Base-by-base conservation (phyloP, 1,139 yeast genomes). In the Martiniozyma asiatica region DNA sequence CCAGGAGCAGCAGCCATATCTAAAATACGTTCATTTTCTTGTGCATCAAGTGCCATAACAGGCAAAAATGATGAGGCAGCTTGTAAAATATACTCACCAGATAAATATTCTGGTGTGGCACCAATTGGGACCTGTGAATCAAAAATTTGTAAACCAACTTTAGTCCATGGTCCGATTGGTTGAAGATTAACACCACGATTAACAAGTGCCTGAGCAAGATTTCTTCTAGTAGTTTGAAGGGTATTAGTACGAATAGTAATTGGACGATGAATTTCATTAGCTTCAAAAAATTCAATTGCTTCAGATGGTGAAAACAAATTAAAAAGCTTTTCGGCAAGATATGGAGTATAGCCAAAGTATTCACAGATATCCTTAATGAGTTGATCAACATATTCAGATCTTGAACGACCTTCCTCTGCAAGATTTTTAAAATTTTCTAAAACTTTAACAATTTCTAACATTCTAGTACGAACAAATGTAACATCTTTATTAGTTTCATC, bases 1-100 rank as follows among this genome's bases (percentile, higher is more conserved):
- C 99, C 99, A 43, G 99, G 99, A 14, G 99, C 97, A 36, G 98
- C 94, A 25, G 99, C 98, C 98, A 92, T 92, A 61, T 92, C 99
- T 42, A 92, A 65, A 29, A 92, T 66, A 51, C 98, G 76, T 59
- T 92, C 99, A 52, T 81, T 76, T 56, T 85, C 96, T 55, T 85
- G 93, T 13, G 99, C 98, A 39, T 77, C 92, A 45, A 92, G 64
- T 0, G 99, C 99, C 87, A 92, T 82, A 14, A 87, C 96, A 8
- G 99, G 99, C 50, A 92, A 63, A 58, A 89, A 89, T 5, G 97
- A 87, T 6, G 97, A 87, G 18, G 99, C 99, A 24, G 99, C 98
- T 58, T 92, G 99, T 47, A 92, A 63, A 42, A 92, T 92, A 59
- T 92, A 92, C 51, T 89, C 94, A 49, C 99, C 99, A 10, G 97